phyloP scores from a whole-genome alignment of 768 basidiomycete genomes.

The Dacryopinax spathularia region DNA sequence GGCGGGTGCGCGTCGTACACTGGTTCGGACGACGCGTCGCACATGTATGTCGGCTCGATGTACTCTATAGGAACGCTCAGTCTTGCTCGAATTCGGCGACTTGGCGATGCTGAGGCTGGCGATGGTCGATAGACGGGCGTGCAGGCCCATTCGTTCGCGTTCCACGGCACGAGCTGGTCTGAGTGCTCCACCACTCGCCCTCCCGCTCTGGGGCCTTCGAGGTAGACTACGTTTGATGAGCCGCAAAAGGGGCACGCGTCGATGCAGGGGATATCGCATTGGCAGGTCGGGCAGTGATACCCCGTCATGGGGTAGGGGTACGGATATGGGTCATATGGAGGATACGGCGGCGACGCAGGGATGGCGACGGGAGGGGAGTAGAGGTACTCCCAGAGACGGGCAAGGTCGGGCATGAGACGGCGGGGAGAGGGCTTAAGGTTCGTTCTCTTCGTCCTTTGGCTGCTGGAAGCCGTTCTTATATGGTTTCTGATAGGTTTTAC shows the following conservation, averaged over 20 bases:
- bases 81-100: too few species aligned
- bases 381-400: neutral
- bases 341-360: neutral
- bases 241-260: neutral
- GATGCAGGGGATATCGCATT: neutral
- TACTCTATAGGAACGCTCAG: too few species aligned
- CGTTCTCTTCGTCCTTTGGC: neutral
- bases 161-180: neutral
- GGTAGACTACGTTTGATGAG: neutral
- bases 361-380: neutral
- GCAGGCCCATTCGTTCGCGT: neutral
- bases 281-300: neutral
- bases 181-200: neutral
- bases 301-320: neutral
- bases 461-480: neutral
- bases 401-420: neutral
- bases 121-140: too few species aligned
- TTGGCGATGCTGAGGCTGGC: too few species aligned
- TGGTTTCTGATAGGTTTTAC: too few species aligned
- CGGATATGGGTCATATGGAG: neutral
- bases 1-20: too few species aligned
- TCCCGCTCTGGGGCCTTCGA: neutral
- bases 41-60: too few species aligned
- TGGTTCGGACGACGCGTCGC: too few species aligned
- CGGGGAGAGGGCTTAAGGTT: neutral